Evolutionary conservation across 441 rosid species (phyloP).

Genomic region (Gossypium lobatum): DNA sequence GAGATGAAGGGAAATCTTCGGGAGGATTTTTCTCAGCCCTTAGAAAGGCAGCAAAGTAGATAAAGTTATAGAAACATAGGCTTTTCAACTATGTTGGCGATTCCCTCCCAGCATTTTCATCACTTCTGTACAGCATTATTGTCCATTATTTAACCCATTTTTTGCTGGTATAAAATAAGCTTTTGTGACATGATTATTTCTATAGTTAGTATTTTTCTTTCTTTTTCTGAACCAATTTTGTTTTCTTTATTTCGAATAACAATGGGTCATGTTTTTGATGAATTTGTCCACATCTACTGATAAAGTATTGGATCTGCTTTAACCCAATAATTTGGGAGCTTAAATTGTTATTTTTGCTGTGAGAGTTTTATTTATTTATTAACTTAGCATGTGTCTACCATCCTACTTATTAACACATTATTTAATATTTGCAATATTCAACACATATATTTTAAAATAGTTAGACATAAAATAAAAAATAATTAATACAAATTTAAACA

Average conservation of each 20-base stretch:
- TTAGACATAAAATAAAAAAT: too few species aligned
- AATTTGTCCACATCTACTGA: too few species aligned
- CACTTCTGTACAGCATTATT: slow-evolving; percentile 25
- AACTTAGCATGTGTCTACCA: too few species aligned
- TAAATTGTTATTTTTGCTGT: too few species aligned
- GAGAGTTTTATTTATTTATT: too few species aligned
- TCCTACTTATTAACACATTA: too few species aligned
- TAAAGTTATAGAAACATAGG: slow-evolving; percentile 5
- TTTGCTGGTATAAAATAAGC: not conserved
- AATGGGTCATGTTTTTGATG: too few species aligned
- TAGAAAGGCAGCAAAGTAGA: slow-evolving; percentile 42
- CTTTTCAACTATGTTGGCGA: not conserved
- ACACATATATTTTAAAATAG: too few species aligned
- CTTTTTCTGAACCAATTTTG: not conserved
- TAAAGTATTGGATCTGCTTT: too few species aligned
- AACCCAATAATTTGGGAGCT: too few species aligned
- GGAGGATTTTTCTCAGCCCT: slow-evolving; percentile 81
- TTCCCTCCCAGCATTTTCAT: not conserved
- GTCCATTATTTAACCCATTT: slow-evolving; percentile 1
- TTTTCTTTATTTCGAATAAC: not conserved
- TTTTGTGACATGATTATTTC: not conserved
- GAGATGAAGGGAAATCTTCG: slow-evolving; percentile 46
- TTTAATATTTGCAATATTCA: too few species aligned
- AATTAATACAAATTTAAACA: too few species aligned
- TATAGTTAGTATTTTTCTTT: not conserved